phyloP scores from a whole-genome alignment of 1,139 yeast genomes.

The Geotrichum macrosporum region DNA sequence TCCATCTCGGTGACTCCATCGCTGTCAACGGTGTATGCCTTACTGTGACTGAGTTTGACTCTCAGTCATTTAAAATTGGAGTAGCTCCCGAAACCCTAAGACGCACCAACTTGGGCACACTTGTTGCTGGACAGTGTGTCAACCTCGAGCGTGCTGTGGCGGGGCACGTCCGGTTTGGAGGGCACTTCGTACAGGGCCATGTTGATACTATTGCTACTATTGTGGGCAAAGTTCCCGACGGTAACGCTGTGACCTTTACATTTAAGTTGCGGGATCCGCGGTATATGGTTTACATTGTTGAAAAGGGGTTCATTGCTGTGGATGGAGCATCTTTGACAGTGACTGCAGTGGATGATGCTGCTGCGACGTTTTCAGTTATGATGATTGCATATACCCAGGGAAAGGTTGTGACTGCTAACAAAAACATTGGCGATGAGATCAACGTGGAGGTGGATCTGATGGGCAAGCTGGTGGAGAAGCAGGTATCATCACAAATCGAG shows the following conservation, averaged over 20 bases:
- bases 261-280: constrained; percentile 64
- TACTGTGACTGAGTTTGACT: constrained; percentile 81
- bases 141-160: constrained; percentile 89
- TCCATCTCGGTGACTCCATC: constrained; percentile 89
- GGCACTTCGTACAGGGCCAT: constrained; percentile 97
- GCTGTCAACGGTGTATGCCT: constrained; percentile 85
- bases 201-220: constrained; percentile 84
- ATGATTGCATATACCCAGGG: constrained; percentile 88
- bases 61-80: constrained; percentile 73
- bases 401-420: constrained; percentile 68
- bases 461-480: constrained; percentile 87
- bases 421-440: constrained; percentile 58
- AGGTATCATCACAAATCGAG: constrained; percentile 58
- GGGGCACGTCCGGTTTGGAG: constrained; percentile 83
- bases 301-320: constrained; percentile 85
- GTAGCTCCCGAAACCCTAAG: constrained; percentile 89
- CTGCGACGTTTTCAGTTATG: constrained; percentile 70
- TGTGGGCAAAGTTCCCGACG: constrained; percentile 53
- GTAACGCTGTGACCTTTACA: constrained; percentile 72
- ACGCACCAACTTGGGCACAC: constrained; percentile 66
- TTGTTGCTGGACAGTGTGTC: constrained; percentile 57
- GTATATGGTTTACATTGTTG: constrained; percentile 73
- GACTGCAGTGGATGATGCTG: constrained; percentile 59
- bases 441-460: constrained; percentile 93
- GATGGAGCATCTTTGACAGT: constrained; percentile 96